Conservation (phyloP, 106 monocot genomes). For the Dendrobium huoshanense region DNA sequence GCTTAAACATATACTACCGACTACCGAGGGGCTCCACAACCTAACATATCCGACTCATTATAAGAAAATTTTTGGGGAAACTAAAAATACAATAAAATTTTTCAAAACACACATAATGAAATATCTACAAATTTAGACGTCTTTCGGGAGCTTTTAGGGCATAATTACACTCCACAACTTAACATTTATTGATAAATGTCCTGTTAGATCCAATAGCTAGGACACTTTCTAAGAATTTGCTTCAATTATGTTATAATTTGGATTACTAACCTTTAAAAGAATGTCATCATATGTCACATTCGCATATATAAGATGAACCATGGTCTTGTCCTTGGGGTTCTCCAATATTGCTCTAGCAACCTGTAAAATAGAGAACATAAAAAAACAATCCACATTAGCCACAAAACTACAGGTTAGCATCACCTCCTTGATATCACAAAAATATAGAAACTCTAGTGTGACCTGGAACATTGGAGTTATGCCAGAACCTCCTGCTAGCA, state of each 20-base stretch:
- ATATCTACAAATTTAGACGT: too few relatives aligned
- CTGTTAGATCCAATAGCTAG: background rate
- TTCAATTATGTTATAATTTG: background rate
- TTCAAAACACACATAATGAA: too few relatives aligned
- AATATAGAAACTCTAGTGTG: slow-evolving; percentile 1
- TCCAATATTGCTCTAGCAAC: slow-evolving; percentile 92
- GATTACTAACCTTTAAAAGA: slow-evolving; percentile 69
- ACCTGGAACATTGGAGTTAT: slow-evolving; percentile 99
- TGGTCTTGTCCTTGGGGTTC: slow-evolving; percentile 76
- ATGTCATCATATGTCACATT: slow-evolving; percentile 95
- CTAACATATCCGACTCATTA: too few relatives aligned
- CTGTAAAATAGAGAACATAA: slow-evolving; percentile 21
- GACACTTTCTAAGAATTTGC: background rate
- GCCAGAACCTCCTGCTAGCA: slow-evolving; percentile 98
- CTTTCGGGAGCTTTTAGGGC: too few relatives aligned
- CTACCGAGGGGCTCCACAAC: too few relatives aligned
- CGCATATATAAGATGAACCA: slow-evolving; percentile 90
- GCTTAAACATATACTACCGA: too few relatives aligned
- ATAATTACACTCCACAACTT: too few relatives aligned
- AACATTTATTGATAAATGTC: background rate
- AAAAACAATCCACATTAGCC: background rate
- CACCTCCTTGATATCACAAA: background rate
- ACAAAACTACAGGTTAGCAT: background rate
- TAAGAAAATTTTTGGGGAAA: too few relatives aligned
- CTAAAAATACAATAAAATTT: too few relatives aligned